Percentiles rank a stretch among this genome's conserved stretches.
These are phyloP conservation scores for Xerophyta viscosa DNA, from an alignment of 106 monocot genomes.

Conservation along the genomic window DNA sequence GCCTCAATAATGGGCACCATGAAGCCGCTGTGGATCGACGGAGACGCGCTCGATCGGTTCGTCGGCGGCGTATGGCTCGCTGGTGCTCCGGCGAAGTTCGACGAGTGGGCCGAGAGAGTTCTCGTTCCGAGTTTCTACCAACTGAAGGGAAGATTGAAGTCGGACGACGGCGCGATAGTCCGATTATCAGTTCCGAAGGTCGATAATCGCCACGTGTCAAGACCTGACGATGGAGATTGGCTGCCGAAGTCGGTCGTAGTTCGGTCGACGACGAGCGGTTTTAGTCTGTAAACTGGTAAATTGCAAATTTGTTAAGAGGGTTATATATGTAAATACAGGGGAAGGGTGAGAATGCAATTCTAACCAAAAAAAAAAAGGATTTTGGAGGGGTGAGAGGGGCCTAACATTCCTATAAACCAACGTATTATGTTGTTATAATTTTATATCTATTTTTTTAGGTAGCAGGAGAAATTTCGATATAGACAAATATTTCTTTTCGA, in stretches of 20 bases:
- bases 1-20: conserved; percentile 20
- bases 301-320: no score
- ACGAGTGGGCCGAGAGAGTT: conserved; percentile 59
- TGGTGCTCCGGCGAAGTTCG: conserved; percentile 24
- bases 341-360: not conserved
- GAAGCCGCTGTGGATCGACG: conserved; percentile 31
- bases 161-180: conserved; percentile 7
- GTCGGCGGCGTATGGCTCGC: conserved; percentile 59
- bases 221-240: not conserved
- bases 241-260: conserved; percentile 26
- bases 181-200: conserved; percentile 26
- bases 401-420: conserved; percentile 2
- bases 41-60: conserved; percentile 51
- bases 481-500: no score
- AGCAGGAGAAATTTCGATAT: no score
- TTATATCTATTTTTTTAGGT: not conserved
- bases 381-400: not conserved
- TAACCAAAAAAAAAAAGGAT: no score
- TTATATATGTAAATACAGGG: conserved; percentile 4
- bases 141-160: conserved; percentile 22
- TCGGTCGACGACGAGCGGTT: not conserved
- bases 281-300: no score
- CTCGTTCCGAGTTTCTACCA: conserved; percentile 37
- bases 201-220: not conserved
- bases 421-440: not conserved